These are phyloP conservation scores for Penicillium sp. DNA, from an alignment of 2,329 filamentous ascomycete genomes.

Conservation along the genomic window DNA sequence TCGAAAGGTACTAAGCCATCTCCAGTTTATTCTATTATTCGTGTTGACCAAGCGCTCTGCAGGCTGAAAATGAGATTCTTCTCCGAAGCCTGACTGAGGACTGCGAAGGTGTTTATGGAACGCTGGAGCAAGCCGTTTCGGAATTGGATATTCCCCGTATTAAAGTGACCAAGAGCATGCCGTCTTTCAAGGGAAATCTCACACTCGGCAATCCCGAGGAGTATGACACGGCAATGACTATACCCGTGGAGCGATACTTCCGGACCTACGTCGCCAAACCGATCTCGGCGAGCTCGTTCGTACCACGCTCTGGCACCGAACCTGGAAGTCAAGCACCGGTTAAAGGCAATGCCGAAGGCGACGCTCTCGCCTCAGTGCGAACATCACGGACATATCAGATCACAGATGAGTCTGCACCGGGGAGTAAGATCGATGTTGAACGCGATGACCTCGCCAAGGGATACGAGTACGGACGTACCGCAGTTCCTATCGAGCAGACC, in stretches of 20 bases:
- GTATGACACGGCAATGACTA: slow-evolving; percentile 71
- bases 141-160: slow-evolving; percentile 74
- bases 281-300: slow-evolving; percentile 74
- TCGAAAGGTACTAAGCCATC: slow-evolving; percentile 56
- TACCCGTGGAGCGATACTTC: slow-evolving; percentile 88
- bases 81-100: slow-evolving; percentile 64
- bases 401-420: slow-evolving; percentile 68
- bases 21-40: neutral
- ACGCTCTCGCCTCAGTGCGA: slow-evolving; percentile 66
- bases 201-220: slow-evolving; percentile 74
- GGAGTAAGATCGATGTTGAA: slow-evolving; percentile 77
- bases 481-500: slow-evolving; percentile 81
- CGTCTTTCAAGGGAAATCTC: slow-evolving; percentile 74
- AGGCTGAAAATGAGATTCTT: slow-evolving; percentile 69
- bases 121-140: slow-evolving; percentile 77
- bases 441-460: slow-evolving; percentile 85
- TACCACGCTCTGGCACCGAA: slow-evolving; percentile 50
- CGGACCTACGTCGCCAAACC: slow-evolving; percentile 75
- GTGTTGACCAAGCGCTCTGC: slow-evolving; percentile 7
- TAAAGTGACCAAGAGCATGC: slow-evolving; percentile 72
- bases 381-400: slow-evolving; percentile 78
- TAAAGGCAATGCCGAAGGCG: slow-evolving; percentile 13
- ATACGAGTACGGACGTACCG: slow-evolving; percentile 88
- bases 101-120: slow-evolving; percentile 74
- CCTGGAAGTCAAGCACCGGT: slow-evolving; percentile 31